Percentiles rank a stretch among this genome's conserved stretches.
Conservation (phyloP, 2,329 filamentous ascomycete genomes). For the Myrmaecium sp. region DNA sequence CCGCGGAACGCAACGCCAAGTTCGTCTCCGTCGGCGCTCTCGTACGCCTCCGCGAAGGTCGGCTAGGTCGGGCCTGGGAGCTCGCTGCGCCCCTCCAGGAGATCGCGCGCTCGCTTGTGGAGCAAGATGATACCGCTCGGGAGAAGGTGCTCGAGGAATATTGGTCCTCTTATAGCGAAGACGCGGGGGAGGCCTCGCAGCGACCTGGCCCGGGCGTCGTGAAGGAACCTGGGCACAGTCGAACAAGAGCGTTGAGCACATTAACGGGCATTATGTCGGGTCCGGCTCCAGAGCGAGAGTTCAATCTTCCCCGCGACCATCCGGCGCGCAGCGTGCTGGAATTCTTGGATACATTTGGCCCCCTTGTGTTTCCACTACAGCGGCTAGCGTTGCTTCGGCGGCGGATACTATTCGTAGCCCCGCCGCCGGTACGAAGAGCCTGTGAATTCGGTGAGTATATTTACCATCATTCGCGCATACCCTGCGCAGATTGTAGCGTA, state of each 20-base stretch:
- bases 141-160: constrained; percentile 56
- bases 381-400: constrained; percentile 74
- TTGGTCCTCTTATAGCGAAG: no score
- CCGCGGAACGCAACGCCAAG: constrained; percentile 64
- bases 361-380: constrained; percentile 80
- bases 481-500: not conserved
- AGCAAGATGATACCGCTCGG: no score
- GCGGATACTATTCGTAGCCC: constrained; percentile 71
- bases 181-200: no score
- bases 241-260: no score
- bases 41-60: constrained; percentile 69
- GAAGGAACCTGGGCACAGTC: no score
- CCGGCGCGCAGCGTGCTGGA: constrained; percentile 69
- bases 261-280: no score
- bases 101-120: no score
- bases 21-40: constrained; percentile 87
- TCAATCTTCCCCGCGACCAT: no score
- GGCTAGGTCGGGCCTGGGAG: constrained; percentile 75
- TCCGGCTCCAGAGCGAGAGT: no score
- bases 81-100: constrained; percentile 62
- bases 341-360: constrained; percentile 71
- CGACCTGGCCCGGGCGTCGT: no score
- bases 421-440: constrained; percentile 66
- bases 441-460: constrained; percentile 70
- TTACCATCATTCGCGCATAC: not conserved